Evolutionary conservation across 768 basidiomycete species (phyloP).

Genomic region (Leccinellum albellum): DNA sequence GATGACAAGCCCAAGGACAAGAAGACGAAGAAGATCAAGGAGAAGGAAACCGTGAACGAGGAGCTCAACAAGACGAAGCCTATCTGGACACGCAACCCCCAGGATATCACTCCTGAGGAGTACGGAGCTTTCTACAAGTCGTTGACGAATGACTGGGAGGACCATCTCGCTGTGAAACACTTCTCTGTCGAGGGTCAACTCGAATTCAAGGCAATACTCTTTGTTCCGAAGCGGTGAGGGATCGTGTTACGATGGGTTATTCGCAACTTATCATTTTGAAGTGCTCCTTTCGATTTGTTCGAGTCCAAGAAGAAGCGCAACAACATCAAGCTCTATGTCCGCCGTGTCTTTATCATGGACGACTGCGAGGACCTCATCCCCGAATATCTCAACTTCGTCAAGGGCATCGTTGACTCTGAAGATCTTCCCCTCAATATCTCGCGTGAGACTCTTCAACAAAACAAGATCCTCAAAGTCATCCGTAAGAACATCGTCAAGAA

Average conservation of each 20-base stretch:
- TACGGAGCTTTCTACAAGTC: slow-evolving; percentile 99
- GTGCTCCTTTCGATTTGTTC: slow-evolving; percentile 98
- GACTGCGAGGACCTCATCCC: slow-evolving; percentile 99
- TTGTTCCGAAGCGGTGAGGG: slow-evolving; percentile 87
- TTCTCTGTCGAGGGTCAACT: slow-evolving; percentile 99
- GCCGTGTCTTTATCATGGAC: slow-evolving; percentile 99
- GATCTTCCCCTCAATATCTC: slow-evolving; percentile 99
- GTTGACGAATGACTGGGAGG: slow-evolving; percentile 99
- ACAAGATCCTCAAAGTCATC: slow-evolving; percentile 99
- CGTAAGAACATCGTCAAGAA: slow-evolving; percentile 99
- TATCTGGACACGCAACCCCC: slow-evolving; percentile 98
- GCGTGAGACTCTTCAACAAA: slow-evolving; percentile 98
- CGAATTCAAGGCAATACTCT: slow-evolving; percentile 99
- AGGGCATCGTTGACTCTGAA: slow-evolving; percentile 99
- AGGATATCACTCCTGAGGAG: slow-evolving; percentile 89
- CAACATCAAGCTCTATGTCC: slow-evolving; percentile 99
- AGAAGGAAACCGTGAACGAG: slow-evolving; percentile 82
- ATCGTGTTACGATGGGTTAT: not conserved
- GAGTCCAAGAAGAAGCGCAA: slow-evolving; percentile 99
- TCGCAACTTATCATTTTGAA: slow-evolving; percentile 26
- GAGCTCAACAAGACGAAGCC: slow-evolving; percentile 99
- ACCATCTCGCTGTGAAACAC: slow-evolving; percentile 99
- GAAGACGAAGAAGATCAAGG: slow-evolving; percentile 94
- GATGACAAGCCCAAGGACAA: slow-evolving; percentile 84
- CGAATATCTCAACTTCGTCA: slow-evolving; percentile 99